These are phyloP conservation scores for Mortierella sp. DNA, from an alignment of 371 early-diverging fungal species.

Conservation along the genomic window DNA sequence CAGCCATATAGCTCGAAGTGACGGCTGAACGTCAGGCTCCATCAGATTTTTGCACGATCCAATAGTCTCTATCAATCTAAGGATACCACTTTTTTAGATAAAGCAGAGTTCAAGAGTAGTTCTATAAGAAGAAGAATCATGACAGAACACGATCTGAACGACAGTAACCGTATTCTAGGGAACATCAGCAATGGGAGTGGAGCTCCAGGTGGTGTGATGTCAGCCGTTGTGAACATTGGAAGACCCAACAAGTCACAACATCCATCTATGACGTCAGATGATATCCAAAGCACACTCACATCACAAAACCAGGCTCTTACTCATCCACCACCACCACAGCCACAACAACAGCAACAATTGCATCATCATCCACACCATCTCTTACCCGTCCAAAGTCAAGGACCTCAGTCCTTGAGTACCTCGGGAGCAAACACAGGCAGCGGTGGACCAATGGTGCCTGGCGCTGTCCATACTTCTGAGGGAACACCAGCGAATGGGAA, in stretches of 20 bases:
- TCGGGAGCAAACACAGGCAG: background rate
- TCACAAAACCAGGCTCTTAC: conserved; percentile 11
- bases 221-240: conserved; percentile 18
- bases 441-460: background rate
- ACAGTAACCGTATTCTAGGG: conserved; percentile 38
- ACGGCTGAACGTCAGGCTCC: background rate
- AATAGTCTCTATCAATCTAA: background rate
- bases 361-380: conserved; percentile 25
- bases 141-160: conserved; percentile 40
- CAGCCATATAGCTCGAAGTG: background rate
- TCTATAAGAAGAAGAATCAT: background rate
- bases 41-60: background rate
- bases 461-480: conserved; percentile 13
- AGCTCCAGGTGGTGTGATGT: conserved; percentile 16
- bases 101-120: background rate
- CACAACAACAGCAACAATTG: conserved; percentile 23
- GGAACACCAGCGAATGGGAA: conserved; percentile 12
- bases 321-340: conserved; percentile 17
- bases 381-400: conserved; percentile 10
- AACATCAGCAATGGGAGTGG: conserved; percentile 34
- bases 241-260: conserved; percentile 27
- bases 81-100: background rate
- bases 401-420: conserved; percentile 6
- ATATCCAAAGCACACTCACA: conserved; percentile 14
- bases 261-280: conserved; percentile 44